Evolutionary conservation across 345 rosid species (phyloP).

Genomic region (Zanthoxylum bungeanum): DNA sequence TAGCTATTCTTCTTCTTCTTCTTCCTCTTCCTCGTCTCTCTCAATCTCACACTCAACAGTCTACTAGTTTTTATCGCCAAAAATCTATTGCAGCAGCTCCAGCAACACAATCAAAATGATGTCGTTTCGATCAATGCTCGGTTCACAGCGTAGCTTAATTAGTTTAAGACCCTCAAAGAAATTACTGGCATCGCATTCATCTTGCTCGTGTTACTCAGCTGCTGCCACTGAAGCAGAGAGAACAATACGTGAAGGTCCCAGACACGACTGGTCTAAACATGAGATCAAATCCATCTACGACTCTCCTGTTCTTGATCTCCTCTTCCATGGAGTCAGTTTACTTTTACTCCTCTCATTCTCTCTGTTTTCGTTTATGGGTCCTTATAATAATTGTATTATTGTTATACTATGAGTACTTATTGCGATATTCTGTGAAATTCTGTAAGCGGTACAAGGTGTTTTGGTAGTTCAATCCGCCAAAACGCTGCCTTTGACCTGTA

Average conservation of each 20-base stretch:
- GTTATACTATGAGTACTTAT: too few species aligned
- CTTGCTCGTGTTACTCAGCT: constrained; percentile 27
- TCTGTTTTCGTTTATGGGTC: not conserved
- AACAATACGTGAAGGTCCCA: constrained; percentile 53
- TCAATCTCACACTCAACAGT: not conserved
- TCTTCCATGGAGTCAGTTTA: constrained; percentile 72
- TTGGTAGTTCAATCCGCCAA: too few species aligned
- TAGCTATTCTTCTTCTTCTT: too few species aligned
- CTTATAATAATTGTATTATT: too few species aligned
- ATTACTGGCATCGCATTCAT: not conserved
- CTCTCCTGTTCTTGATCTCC: constrained; percentile 77
- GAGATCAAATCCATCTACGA: constrained; percentile 65
- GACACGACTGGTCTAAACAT: constrained; percentile 55
- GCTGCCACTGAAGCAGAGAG: constrained; percentile 65
- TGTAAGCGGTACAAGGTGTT: too few species aligned
- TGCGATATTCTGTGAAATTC: too few species aligned
- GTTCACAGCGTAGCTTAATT: not conserved
- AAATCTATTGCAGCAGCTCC: not conserved
- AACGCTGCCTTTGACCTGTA: too few species aligned
- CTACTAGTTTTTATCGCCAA: not conserved
- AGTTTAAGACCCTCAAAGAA: constrained; percentile 3
- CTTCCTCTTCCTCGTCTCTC: not conserved
- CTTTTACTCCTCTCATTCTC: constrained; percentile 8
- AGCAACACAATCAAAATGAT: not conserved
- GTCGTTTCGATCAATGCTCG: not conserved